A percentile compares a stretch with the other conserved stretches of the same genome.
phyloP scores from a whole-genome alignment of 2,329 filamentous ascomycete genomes.

The Fusarium metavorans region DNA sequence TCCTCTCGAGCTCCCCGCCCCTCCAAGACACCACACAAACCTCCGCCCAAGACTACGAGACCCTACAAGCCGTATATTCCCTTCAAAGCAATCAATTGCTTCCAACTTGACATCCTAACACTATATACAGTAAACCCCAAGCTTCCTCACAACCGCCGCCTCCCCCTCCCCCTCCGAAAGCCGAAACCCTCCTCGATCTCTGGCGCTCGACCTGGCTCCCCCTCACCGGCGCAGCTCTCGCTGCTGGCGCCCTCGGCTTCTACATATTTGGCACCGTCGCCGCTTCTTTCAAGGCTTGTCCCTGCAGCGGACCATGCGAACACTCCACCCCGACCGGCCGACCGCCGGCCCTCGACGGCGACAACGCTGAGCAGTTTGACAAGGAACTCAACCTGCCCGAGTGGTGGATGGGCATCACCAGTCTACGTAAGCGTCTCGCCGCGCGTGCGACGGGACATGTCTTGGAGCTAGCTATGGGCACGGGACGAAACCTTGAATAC shows the following conservation, averaged over 20 bases:
- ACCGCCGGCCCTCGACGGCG: slow-evolving; percentile 58
- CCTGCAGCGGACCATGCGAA: slow-evolving; percentile 45
- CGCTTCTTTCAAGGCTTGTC: slow-evolving; percentile 49
- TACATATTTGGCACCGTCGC: slow-evolving; percentile 58
- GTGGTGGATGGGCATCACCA: slow-evolving; percentile 66
- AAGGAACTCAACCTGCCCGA: slow-evolving; percentile 68
- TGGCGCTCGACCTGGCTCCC: slow-evolving; percentile 56
- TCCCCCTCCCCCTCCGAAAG: slow-evolving; percentile 35
- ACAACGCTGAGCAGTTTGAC: slow-evolving; percentile 69
- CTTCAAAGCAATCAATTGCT: not conserved
- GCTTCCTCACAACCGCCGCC: slow-evolving; percentile 13
- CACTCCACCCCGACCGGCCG: slow-evolving; percentile 61
- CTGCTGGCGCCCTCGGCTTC: slow-evolving; percentile 60
- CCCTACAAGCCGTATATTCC: slow-evolving; percentile 48
- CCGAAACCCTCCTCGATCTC: slow-evolving; percentile 51
- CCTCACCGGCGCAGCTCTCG: slow-evolving; percentile 60
- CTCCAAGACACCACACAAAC: slow-evolving; percentile 32
- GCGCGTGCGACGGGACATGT: slow-evolving; percentile 65
- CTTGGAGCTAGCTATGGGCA: slow-evolving; percentile 72
- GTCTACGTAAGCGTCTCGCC: slow-evolving; percentile 63
- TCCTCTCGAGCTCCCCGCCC: slow-evolving; percentile 39
- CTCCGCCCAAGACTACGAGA: slow-evolving; percentile 41
- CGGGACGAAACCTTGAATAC: slow-evolving; percentile 70
- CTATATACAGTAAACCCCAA: slow-evolving; percentile 27
- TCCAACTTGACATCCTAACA: slow-evolving; percentile 14